phyloP scores from a whole-genome alignment of 352 stramenopile genomes.

The Blastocystis hominis region DNA sequence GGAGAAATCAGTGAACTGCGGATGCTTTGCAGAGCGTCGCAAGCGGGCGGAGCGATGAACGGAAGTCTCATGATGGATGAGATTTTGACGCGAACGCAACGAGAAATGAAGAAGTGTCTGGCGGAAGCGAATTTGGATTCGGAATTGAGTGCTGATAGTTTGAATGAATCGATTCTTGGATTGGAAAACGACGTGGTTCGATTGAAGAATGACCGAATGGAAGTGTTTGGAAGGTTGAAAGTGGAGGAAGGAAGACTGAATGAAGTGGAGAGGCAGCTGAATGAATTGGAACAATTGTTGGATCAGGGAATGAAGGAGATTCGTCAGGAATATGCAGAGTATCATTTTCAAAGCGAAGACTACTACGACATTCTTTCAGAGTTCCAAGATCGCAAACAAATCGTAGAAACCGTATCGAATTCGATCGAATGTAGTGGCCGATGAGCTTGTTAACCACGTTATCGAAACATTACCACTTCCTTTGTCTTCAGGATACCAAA shows the following conservation, averaged over 20 bases:
- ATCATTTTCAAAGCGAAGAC: not conserved
- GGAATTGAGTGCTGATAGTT: not conserved
- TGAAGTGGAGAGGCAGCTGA: not conserved
- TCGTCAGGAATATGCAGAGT: not conserved
- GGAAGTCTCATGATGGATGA: not conserved
- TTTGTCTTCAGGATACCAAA: not conserved
- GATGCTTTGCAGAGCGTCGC: not conserved
- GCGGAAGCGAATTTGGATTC: not conserved
- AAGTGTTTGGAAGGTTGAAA: conserved; percentile 66
- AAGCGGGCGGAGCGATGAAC: too few relatives aligned
- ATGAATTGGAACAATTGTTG: not conserved
- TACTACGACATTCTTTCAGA: not conserved
- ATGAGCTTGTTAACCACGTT: not conserved
- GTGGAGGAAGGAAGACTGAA: not conserved
- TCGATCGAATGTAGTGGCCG: not conserved
- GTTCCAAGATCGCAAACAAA: not conserved
- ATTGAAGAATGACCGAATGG: not conserved
- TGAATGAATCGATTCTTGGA: not conserved
- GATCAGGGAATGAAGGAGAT: not conserved
- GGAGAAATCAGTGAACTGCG: not conserved
- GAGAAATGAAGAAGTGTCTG: not conserved
- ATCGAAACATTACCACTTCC: not conserved
- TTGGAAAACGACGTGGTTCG: not conserved
- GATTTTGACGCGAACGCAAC: not conserved
- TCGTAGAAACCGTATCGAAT: not conserved